These are phyloP conservation scores for Thalassiosira hispida DNA, from an alignment of 352 stramenopile species.

Conservation along the genomic window DNA sequence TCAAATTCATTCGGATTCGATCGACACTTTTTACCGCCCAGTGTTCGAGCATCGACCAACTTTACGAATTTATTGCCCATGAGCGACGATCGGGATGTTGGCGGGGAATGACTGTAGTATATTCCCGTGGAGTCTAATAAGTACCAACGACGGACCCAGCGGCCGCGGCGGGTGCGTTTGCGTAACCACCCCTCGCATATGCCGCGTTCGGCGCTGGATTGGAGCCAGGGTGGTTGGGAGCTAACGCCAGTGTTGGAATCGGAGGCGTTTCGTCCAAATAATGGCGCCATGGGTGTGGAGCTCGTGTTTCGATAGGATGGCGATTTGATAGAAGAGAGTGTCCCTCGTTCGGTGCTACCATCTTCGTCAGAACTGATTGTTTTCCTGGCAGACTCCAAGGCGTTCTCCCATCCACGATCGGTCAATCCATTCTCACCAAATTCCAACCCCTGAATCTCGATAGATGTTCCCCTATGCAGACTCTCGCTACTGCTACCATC, in stretches of 20 bases:
- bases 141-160: slow-evolving; percentile 34
- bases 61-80: slow-evolving; percentile 31
- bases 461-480: not conserved
- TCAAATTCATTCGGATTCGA: slow-evolving; percentile 31
- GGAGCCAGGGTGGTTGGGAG: slow-evolving; percentile 8
- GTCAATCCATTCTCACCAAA: slow-evolving; percentile 29
- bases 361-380: not conserved
- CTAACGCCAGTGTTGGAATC: not conserved
- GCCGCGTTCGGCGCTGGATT: slow-evolving; percentile 12
- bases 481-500: not conserved
- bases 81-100: not conserved
- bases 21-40: not conserved
- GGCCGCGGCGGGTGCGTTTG: slow-evolving; percentile 39
- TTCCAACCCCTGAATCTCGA: slow-evolving; percentile 24
- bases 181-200: slow-evolving; percentile 41
- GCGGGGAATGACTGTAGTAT: slow-evolving; percentile 40
- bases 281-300: not conserved
- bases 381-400: slow-evolving; percentile 18
- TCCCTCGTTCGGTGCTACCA: not conserved
- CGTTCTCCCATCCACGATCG: slow-evolving; percentile 30
- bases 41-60: slow-evolving; percentile 14
- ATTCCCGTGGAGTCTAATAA: slow-evolving; percentile 36
- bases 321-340: not conserved
- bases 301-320: not conserved
- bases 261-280: not conserved